A percentile compares a stretch with the other conserved stretches of the same genome.
Conservation (phyloP, 495 filamentous ascomycete species). For the Lepraria neglecta region DNA sequence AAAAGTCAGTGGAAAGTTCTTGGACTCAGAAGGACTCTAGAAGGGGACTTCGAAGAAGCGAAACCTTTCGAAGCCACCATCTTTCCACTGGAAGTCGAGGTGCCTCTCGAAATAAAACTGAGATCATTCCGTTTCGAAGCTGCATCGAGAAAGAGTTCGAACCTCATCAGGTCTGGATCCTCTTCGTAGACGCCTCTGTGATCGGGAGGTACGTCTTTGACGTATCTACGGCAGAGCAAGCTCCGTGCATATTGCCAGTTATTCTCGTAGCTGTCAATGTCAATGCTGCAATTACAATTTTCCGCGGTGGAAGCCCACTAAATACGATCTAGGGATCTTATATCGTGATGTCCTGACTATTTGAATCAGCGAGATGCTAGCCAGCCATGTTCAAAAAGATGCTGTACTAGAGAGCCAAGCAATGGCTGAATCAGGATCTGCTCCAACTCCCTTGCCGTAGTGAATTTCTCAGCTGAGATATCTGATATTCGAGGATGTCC, state of each 20-base stretch:
- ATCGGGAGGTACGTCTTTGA: constrained; percentile 4
- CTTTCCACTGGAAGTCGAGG: constrained; percentile 2
- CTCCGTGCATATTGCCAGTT: constrained; percentile 10
- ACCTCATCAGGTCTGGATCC: constrained; percentile 5
- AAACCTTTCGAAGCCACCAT: constrained; percentile 11
- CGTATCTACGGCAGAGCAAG: constrained; percentile 10
- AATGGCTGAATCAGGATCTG: too few species aligned
- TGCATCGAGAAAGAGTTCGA: constrained; percentile 10
- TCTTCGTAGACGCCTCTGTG: constrained; percentile 1
- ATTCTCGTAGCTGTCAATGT: constrained; percentile 10
- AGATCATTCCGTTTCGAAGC: constrained; percentile 9
- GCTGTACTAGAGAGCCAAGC: too few species aligned
- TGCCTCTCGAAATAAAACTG: constrained; percentile 7
- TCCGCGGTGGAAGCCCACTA: not conserved
- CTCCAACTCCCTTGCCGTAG: too few species aligned
- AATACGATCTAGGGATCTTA: not conserved
- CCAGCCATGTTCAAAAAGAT: too few species aligned
- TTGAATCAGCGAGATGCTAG: too few species aligned
- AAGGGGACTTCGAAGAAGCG: not conserved
- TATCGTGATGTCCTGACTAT: not conserved
- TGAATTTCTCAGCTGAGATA: too few species aligned
- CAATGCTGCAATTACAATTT: not conserved
- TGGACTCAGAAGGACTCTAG: not conserved
- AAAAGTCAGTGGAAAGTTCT: too few species aligned
- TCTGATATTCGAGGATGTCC: too few species aligned